Base-by-base conservation (phyloP, 2,329 filamentous ascomycete genomes). In the Sclerotinia trifoliorum region DNA sequence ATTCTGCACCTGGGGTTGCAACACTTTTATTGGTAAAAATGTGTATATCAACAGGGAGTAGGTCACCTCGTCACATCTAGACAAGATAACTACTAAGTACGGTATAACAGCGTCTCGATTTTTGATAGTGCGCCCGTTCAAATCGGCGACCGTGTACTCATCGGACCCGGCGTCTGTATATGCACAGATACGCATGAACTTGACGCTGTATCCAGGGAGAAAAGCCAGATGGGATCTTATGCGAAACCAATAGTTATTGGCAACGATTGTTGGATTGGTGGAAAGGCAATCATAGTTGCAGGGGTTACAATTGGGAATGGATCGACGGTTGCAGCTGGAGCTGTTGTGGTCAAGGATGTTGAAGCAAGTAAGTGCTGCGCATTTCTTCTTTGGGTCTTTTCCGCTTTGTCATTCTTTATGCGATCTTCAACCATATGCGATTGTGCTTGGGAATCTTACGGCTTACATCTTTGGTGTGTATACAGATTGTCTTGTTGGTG, bases 141-240 rank as follows among this genome's bases (percentile, higher is more conserved):
- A 17, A 74, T 75, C 49, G 74, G 74, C 39, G 52, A 70, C 26
- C 65, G 69, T 48, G 68, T 70, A 15, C 56, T 73, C 83, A 81
- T 94, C 66, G 92, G 90, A 0, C 90, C 91, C 0, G 89, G 88
- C 73, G 90, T 94, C 0, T 86, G 82, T 62, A 84, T 95, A 67
- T 92, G 87, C 75, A 86, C 87, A 2, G 91, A 86, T 1, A 90
- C 87, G 0, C 92, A 95, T 77, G 90, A 91, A 61, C 81, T 90
- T 0, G 90, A 90, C 72, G 81, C 84, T 0, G 79, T 80, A 65
- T 81, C 80, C 2, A 80, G 84, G 32, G 80, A 83, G 49, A 84
- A 85, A 6, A 88, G 91, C 74, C 44, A 62, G 21, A 62, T 54
- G 21, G 80, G 88, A 66, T 78, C 77, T 21, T 85, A 81, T 68